Evolutionary conservation across 78 protist species (phyloP).

Genomic region (Dictyostelium firmibasis): DNA sequence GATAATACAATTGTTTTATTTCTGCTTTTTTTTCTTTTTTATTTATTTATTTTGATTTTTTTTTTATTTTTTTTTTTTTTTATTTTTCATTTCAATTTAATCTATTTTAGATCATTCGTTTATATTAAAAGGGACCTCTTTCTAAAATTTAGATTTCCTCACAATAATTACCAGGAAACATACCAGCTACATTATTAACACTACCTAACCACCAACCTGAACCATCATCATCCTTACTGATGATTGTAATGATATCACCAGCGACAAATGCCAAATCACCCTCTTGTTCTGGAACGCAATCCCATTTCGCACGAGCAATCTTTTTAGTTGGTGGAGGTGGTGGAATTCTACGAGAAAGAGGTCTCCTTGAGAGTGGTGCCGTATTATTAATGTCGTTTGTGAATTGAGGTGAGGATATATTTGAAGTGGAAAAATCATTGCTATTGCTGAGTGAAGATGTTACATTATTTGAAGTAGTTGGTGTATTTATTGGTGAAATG

Average conservation of each 20-base stretch:
- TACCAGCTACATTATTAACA: slow-evolving; percentile 15
- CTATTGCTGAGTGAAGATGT: background rate
- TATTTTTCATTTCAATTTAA: background rate
- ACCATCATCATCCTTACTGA: slow-evolving; percentile 48
- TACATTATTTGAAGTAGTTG: background rate
- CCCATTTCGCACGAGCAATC: slow-evolving; percentile 48
- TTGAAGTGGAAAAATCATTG: background rate
- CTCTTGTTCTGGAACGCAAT: slow-evolving; percentile 53
- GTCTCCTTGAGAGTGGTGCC: background rate
- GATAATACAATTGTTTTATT: background rate
- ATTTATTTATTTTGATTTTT: background rate
- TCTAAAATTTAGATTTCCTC: background rate
- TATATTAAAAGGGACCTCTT: background rate
- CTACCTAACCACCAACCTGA: slow-evolving; percentile 76
- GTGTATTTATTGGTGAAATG: background rate
- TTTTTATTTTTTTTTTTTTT: background rate
- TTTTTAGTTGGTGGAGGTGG: slow-evolving; percentile 68
- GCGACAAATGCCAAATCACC: slow-evolving; percentile 43
- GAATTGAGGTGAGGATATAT: background rate
- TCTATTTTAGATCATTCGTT: background rate
- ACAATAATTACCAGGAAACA: slow-evolving; percentile 42
- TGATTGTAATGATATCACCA: slow-evolving; percentile 62
- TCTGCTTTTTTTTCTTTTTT: background rate
- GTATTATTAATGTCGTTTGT: background rate
- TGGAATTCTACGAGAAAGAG: slow-evolving; percentile 62